These are phyloP conservation scores for Pouteria campechiana DNA, from an alignment of 179 eudicot species.

Conservation along the genomic window DNA sequence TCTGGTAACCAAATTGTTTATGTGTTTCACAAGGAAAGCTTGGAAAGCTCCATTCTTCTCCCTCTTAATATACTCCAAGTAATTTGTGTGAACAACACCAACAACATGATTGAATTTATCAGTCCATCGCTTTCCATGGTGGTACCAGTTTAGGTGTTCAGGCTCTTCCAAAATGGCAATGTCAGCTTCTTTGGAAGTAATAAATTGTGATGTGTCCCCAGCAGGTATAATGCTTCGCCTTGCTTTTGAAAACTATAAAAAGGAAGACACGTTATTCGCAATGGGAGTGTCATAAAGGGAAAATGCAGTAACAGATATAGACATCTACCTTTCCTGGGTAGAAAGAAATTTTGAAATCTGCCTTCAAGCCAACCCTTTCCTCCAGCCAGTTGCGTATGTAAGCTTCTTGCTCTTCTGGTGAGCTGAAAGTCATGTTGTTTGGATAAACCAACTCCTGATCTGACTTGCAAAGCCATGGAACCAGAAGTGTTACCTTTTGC, in stretches of 20 bases:
- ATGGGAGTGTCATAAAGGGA: not conserved
- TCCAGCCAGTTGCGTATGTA: slow-evolving; percentile 89
- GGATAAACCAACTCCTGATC: slow-evolving; percentile 97
- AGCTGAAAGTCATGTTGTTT: slow-evolving; percentile 65
- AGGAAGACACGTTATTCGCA: slow-evolving; percentile 1
- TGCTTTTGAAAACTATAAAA: slow-evolving; percentile 66
- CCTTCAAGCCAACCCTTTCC: slow-evolving; percentile 87
- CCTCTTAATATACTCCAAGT: slow-evolving; percentile 95
- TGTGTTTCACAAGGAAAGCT: slow-evolving; percentile 85
- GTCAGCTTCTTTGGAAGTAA: slow-evolving; percentile 84
- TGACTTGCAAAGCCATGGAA: slow-evolving; percentile 92
- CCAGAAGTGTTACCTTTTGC: slow-evolving; percentile 87
- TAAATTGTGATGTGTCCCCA: slow-evolving; percentile 88
- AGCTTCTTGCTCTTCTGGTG: slow-evolving; percentile 85
- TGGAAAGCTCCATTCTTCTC: slow-evolving; percentile 93
- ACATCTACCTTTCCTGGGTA: slow-evolving; percentile 91
- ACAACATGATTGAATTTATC: slow-evolving; percentile 97
- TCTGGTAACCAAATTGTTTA: slow-evolving; percentile 73
- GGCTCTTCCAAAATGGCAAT: slow-evolving; percentile 97
- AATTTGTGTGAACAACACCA: slow-evolving; percentile 95
- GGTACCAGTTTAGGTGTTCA: slow-evolving; percentile 97
- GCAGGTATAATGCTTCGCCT: slow-evolving; percentile 93
- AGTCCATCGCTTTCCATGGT: slow-evolving; percentile 97
- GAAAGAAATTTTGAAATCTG: slow-evolving; percentile 92
- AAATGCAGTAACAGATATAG: not conserved